A percentile compares a stretch with the other conserved stretches of the same genome.
phyloP scores from a whole-genome alignment of 306 rosid species.

The Prunus padus region DNA sequence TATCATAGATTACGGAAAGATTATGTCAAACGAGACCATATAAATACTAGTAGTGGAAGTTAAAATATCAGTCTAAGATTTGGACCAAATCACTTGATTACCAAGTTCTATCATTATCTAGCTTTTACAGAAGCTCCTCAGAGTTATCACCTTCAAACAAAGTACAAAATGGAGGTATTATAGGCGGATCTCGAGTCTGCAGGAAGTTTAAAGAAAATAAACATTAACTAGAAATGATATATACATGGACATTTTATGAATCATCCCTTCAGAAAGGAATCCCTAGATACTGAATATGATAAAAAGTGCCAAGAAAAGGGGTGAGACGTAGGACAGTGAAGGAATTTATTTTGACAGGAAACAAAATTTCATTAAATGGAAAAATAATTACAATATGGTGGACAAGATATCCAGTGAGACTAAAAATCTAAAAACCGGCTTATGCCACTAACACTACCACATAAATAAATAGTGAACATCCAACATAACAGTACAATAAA shows the following conservation, averaged over 20 bases:
- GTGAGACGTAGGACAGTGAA: not conserved
- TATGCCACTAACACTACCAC: not conserved
- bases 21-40: not conserved
- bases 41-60: not conserved
- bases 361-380: not conserved
- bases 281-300: not conserved
- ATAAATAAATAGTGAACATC: not conserved
- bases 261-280: not conserved
- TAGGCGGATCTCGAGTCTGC: conserved; percentile 19
- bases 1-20: not conserved
- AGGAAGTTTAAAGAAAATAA: not conserved
- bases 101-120: not conserved
- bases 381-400: not conserved
- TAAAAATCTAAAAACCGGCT: not conserved
- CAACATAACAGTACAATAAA: not conserved
- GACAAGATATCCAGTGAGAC: not conserved
- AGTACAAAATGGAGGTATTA: conserved; percentile 14
- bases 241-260: not conserved
- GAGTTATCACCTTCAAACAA: conserved; percentile 22
- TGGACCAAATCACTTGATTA: not conserved
- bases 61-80: not conserved
- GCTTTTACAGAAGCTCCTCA: not conserved
- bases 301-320: not conserved
- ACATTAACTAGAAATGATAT: not conserved
- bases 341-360: not conserved